Evolutionary conservation across 2,329 filamentous ascomycete genomes (phyloP), one percentile per base, ranked within the genome.

Genomic region (Metarhizium guizhouense): DNA sequence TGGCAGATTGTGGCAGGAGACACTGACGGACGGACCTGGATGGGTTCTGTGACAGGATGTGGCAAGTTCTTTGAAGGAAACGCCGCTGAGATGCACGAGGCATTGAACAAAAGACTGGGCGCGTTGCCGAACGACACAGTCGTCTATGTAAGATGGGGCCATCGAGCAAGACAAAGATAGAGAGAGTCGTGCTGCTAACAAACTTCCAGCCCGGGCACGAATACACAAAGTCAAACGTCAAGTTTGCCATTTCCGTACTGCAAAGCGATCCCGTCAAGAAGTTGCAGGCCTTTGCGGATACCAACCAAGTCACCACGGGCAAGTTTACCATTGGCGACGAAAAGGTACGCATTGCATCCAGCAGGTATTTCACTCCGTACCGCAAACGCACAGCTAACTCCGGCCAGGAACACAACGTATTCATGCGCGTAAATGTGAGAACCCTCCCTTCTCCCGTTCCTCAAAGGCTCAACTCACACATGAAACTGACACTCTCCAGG

Each of bases 281-380:
- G 63, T 78, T 99, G 36, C 77, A 88, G 61, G 77, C 80, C 0
- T 96, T 90, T 69, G 88, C 90, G 1, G 83, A 88, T 54, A 78
- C 81, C 58, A 93, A 96, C 71, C 77, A 85, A 72, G 82, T 96
- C 74, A 97, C 94, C 1, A 92, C 96, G 70, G 94, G 94, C 50
- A 89, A 91, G 67, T 97, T 96, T 64, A 99, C 93, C 0, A 97
- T 99, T 71, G 92, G 87, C 0, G 91, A 99, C 67, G 94, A 99
- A 74, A 97, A 97, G 86, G 89, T 90, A 71, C 56, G 72, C n/a
- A 29, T 11, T 40, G 34, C 6, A 13, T 36, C 34, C 38, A 16
- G 38, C 11, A 4, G 4, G 13, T 3, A 5, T 16, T 40, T 40
- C 3, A 40, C 4, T 34, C 32, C 10, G 38, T 11, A 16, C 5